Evolutionary conservation across 345 rosid species (phyloP), one percentile per base, ranked within the genome.

Genomic region (Gossypium turneri): DNA sequence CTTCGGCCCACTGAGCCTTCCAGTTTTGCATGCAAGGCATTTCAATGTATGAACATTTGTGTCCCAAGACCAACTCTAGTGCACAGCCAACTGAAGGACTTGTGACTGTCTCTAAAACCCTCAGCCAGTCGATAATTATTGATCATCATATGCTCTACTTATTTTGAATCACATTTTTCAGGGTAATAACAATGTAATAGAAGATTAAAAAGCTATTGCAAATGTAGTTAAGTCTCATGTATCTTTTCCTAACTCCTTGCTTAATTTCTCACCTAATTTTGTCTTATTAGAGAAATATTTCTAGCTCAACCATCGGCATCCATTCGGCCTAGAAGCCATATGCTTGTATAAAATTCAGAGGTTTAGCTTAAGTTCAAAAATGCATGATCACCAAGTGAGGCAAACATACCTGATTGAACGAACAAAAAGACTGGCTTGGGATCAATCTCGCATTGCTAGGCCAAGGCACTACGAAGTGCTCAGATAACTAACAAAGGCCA

Each of bases 391-490:
- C 7, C 67, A 34, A 34, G 22, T 62, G 9, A 44, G 70, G 52
- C 53, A 22, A 44, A 66, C 70, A 1, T 66, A 66, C 51, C 69
- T 61, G 66, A 29, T 15, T 12, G 3, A 7, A 16, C 2, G 9
- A 2, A n/a, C 16, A 61, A 61, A 34, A 61, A 27, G 17, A 22
- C 11, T 19, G 52, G 29, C 38, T 44, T 41, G n/a, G 50, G n/a
- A 66, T 67, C 34, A 67, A 47, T 45, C 71, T 67, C 55, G 47
- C 55, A 20, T 22, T 67, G 71, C 53, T 45, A 45, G 19, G 55
- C 13, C 71, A 47, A 47, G 19, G 20, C 19, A 47, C 24, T 22
- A 24, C 56, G 3, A 47, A 13, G 20, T 24, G 19, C 56, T 22
- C 3, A 0, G 2, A 34, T 20, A 62, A 34, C 38, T 17, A 63